Evolutionary conservation across 768 basidiomycete genomes (phyloP).

Genomic region (Tylopilus plumbeoviolaceoides): DNA sequence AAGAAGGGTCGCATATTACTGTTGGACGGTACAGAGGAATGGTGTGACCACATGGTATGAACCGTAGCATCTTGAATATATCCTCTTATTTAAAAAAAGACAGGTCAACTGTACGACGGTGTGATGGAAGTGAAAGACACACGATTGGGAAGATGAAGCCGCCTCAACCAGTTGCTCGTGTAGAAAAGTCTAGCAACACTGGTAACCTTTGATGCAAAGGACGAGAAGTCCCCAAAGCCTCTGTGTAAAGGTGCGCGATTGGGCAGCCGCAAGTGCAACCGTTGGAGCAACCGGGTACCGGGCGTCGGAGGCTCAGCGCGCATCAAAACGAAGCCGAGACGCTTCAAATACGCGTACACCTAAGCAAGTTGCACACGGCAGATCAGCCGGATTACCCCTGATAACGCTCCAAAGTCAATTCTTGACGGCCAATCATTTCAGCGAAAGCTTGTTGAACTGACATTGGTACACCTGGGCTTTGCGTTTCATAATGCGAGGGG

Average conservation of each 20-base stretch:
- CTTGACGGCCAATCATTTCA: slow-evolving; percentile 78
- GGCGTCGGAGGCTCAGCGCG: too few relatives aligned
- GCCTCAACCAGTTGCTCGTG: slow-evolving; percentile 62
- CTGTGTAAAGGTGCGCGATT: too few relatives aligned
- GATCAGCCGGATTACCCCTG: slow-evolving; percentile 37
- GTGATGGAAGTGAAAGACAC: slow-evolving; percentile 15
- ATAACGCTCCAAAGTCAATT: slow-evolving; percentile 79
- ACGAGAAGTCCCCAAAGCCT: too few relatives aligned
- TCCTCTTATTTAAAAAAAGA: too few relatives aligned
- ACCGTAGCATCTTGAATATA: too few relatives aligned
- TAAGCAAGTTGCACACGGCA: slow-evolving; percentile 28
- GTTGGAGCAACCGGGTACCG: too few relatives aligned
- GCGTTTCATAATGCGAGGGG: slow-evolving; percentile 27
- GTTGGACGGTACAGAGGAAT: slow-evolving; percentile 34
- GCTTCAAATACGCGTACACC: slow-evolving; percentile 91
- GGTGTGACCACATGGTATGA: slow-evolving; percentile 65
- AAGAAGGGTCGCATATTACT: slow-evolving; percentile 5
- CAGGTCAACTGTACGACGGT: background rate
- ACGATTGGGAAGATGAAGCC: too few relatives aligned
- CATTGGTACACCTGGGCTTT: slow-evolving; percentile 69
- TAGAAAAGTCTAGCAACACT: slow-evolving; percentile 2
- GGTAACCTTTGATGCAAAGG: slow-evolving; percentile 5
- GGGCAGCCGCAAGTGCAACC: too few relatives aligned
- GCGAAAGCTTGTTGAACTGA: slow-evolving; percentile 86
- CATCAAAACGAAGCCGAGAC: too few relatives aligned